Evolutionary conservation across 2,329 filamentous ascomycete genomes (phyloP), one percentile per base, ranked within the genome.

Genomic region (Sarocladium brachiariae): DNA sequence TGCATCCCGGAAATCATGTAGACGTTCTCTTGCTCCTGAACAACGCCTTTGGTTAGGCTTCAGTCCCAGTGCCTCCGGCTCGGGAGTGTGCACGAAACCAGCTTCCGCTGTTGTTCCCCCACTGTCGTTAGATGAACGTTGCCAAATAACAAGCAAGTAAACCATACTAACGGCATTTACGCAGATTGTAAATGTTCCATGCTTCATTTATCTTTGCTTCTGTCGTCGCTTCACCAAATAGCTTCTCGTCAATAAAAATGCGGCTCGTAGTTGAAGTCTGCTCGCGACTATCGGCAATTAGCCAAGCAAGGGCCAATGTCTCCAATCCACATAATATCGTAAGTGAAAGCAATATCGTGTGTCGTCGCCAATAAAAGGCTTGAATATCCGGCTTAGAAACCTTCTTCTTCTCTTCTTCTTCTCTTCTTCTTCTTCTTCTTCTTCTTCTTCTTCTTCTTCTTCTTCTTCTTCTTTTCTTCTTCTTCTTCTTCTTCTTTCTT

Each of bases 1-100:
- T 51, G 49, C 49, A 35, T 35, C 33, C 33, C 33, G 33, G 33
- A 35, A 35, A 35, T 35, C 33, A 35, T 35, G 33, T 35, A 35
- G 33, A 35, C 33, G 33, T 35, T 35, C 33, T 35, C 33, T 35
- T 35, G 33, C 33, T 35, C 33, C 33, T 35, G 33, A 35, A 35
- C 33, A 35, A 35, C 33, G 33, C 33, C 33, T 35, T n/a, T 35
- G 33, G n/a, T 35, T 35, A 35, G 33, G 33, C 33, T 35, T 35
- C 33, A 35, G 33, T 35, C 33, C 33, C 33, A 35, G 33, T 35
- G 33, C 33, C 33, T 35, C 33, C 33, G 33, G 33, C 33, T 35
- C 33, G 33, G 33, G 33, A 35, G 16, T 35, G 33, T 35, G 33
- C 33, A 35, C 33, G 33, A 35, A 35, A 35, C 33, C 33, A 35